phyloP scores from a whole-genome alignment of 345 rosid genomes.

The Erucastrum elatum region DNA sequence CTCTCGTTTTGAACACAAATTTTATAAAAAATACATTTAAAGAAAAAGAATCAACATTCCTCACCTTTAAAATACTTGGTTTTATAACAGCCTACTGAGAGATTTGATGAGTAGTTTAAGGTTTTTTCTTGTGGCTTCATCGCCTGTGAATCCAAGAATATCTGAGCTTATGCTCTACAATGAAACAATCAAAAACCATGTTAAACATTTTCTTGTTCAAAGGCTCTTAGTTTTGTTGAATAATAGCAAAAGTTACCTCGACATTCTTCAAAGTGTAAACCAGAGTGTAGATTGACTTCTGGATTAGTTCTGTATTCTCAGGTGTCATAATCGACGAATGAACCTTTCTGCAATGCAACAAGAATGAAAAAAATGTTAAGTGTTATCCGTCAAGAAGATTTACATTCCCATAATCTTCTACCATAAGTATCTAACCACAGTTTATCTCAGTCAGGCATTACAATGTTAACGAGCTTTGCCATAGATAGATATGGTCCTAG shows the following conservation, averaged over 20 bases:
- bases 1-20: slow-evolving; percentile 8
- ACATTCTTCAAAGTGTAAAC: slow-evolving; percentile 90
- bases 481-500: slow-evolving; percentile 20
- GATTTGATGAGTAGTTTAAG: slow-evolving; percentile 91
- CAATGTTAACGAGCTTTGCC: neutral
- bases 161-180: slow-evolving; percentile 94
- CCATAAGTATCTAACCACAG: slow-evolving; percentile 2
- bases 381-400: neutral
- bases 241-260: slow-evolving; percentile 53
- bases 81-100: slow-evolving; percentile 83
- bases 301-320: slow-evolving; percentile 83
- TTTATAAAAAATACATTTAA: slow-evolving; percentile 15
- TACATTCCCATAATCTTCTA: neutral
- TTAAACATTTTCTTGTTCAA: neutral
- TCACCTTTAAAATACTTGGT: slow-evolving; percentile 21
- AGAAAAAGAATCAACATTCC: slow-evolving; percentile 8
- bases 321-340: slow-evolving; percentile 87
- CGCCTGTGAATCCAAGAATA: slow-evolving; percentile 96
- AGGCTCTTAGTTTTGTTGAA: neutral
- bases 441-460: neutral
- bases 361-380: neutral
- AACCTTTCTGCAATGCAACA: slow-evolving; percentile 51
- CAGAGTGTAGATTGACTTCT: slow-evolving; percentile 80
- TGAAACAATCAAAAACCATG: slow-evolving; percentile 10
- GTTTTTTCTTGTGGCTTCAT: slow-evolving; percentile 82